These are phyloP conservation scores for Skeletonema grethae DNA, from an alignment of 108 stramenopile genomes.

Conservation along the genomic window DNA sequence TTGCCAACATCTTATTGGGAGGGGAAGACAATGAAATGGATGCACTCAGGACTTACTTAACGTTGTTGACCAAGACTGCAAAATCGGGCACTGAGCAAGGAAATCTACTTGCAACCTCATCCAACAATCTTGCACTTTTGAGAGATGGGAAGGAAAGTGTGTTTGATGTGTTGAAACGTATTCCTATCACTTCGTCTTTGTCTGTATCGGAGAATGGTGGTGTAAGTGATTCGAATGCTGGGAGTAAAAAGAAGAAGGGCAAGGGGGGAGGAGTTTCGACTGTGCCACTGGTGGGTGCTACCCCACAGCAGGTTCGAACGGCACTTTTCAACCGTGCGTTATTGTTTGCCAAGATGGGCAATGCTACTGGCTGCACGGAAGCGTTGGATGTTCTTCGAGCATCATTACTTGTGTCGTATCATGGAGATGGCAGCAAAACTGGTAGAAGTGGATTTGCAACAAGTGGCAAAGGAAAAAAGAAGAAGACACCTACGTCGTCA, in stretches of 20 bases:
- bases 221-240: neutral
- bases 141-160: conserved; percentile 51
- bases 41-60: conserved; percentile 35
- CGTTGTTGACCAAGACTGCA: conserved; percentile 23
- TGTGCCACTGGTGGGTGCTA: conserved; percentile 46
- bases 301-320: conserved; percentile 50
- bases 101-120: conserved; percentile 35
- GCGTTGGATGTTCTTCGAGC: conserved; percentile 44
- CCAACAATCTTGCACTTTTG: conserved; percentile 47
- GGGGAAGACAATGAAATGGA: conserved; percentile 41
- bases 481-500: neutral
- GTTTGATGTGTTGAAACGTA: conserved; percentile 39
- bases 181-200: conserved; percentile 34
- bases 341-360: conserved; percentile 48
- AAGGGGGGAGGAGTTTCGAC: conserved; percentile 6
- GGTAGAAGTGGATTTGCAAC: neutral
- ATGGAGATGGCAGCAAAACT: conserved; percentile 14
- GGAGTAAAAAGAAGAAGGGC: conserved; percentile 6
- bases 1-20: conserved; percentile 38
- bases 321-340: conserved; percentile 48
- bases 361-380: conserved; percentile 37
- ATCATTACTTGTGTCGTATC: conserved; percentile 37
- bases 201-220: conserved; percentile 25
- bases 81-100: conserved; percentile 14
- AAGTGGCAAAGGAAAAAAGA: conserved; percentile 40